Evolutionary conservation across 2,329 filamentous ascomycete genomes (phyloP).

Genomic region (Paramyrothecium sp.): DNA sequence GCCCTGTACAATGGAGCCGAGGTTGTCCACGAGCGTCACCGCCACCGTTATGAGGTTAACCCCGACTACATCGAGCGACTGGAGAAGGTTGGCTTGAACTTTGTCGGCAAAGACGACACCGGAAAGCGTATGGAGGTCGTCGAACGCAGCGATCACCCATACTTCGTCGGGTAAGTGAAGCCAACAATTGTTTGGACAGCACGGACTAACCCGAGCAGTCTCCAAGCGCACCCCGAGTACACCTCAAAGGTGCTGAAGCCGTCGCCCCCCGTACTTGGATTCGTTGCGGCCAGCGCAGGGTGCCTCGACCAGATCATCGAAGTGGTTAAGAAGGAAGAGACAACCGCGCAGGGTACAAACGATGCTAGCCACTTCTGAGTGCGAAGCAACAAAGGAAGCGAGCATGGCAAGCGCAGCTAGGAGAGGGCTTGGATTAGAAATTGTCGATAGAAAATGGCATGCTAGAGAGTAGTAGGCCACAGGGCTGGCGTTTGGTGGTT

Average conservation of each 20-base stretch:
- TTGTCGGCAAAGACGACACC: constrained; percentile 77
- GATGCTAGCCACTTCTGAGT: not conserved
- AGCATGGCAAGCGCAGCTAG: not conserved
- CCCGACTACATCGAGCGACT: constrained; percentile 70
- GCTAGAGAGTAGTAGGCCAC: not conserved
- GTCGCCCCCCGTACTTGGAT: constrained; percentile 65
- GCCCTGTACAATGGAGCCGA: constrained; percentile 65
- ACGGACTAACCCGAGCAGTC: constrained; percentile 33
- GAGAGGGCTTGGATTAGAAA: not conserved
- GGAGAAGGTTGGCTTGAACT: constrained; percentile 66
- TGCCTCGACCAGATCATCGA: constrained; percentile 49
- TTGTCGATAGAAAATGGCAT: not conserved
- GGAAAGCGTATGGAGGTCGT: constrained; percentile 81
- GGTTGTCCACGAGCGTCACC: constrained; percentile 70
- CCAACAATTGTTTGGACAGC: not conserved
- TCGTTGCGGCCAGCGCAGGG: constrained; percentile 55
- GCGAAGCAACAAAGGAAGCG: not conserved
- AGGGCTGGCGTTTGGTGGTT: not conserved
- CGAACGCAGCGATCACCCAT: constrained; percentile 80
- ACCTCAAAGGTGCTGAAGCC: constrained; percentile 72
- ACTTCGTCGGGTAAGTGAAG: constrained; percentile 56
- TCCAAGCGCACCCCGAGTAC: constrained; percentile 90
- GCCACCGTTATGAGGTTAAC: constrained; percentile 90
- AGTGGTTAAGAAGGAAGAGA: not conserved
- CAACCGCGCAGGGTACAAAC: not conserved